Conservation (phyloP, 441 rosid species). For the Sinapis alba region DNA sequence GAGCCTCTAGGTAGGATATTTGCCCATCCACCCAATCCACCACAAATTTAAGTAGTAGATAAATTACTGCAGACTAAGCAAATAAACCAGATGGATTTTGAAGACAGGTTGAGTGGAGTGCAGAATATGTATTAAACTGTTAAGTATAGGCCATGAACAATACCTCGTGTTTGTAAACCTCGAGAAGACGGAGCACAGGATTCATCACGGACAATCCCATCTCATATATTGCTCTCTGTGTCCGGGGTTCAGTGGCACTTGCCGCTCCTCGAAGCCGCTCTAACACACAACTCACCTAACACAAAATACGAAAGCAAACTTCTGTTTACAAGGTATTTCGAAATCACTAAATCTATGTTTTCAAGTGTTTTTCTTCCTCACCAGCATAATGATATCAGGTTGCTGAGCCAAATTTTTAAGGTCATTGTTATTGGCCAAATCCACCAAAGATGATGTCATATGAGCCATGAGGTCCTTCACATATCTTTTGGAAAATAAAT, state of each 20-base stretch:
- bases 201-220: conserved; percentile 81
- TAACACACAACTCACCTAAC: conserved; percentile 84
- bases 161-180: conserved; percentile 97
- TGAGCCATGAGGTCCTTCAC: conserved; percentile 82
- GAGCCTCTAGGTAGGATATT: conserved; percentile 86
- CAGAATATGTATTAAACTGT: not conserved
- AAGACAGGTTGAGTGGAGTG: conserved; percentile 7
- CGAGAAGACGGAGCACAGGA: conserved; percentile 78
- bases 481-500: conserved; percentile 55
- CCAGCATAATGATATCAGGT: conserved; percentile 84
- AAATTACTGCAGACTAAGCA: conserved; percentile 90
- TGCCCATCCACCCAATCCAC: conserved; percentile 99
- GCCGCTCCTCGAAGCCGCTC: conserved; percentile 98
- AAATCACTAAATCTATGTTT: conserved; percentile 9
- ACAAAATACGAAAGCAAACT: conserved; percentile 37
- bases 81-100: conserved; percentile 29
- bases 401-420: conserved; percentile 78
- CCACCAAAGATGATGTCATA: conserved; percentile 69
- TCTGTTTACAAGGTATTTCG: conserved; percentile 23
- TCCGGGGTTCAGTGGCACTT: conserved; percentile 92
- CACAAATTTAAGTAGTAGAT: conserved; percentile 88
- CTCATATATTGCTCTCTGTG: conserved; percentile 87
- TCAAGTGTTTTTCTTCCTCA: conserved; percentile 43
- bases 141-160: conserved; percentile 15
- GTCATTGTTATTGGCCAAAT: conserved; percentile 72